Percentiles rank a stretch among this genome's conserved stretches.
These are phyloP conservation scores for Quillaja saponaria DNA, from an alignment of 306 rosid genomes.

Conservation along the genomic window DNA sequence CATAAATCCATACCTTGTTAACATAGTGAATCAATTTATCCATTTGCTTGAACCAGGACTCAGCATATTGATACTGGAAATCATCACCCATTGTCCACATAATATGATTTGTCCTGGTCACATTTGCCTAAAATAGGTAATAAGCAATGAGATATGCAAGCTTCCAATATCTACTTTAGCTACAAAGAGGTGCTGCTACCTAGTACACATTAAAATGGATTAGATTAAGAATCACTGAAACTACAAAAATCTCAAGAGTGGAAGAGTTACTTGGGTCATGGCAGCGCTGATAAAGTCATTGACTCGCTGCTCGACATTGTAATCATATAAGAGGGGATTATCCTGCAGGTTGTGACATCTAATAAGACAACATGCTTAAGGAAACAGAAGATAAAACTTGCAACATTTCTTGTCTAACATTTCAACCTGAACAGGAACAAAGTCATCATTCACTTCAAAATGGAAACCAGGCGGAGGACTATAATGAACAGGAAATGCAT, in stretches of 20 bases:
- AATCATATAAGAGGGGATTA: slow-evolving; percentile 63
- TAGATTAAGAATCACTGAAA: neutral
- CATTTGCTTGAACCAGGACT: slow-evolving; percentile 91
- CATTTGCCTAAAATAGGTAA: slow-evolving; percentile 59
- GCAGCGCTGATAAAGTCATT: slow-evolving; percentile 59
- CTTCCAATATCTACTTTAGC: neutral
- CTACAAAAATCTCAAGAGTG: slow-evolving; percentile 9
- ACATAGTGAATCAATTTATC: slow-evolving; percentile 87
- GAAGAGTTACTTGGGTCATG: slow-evolving; percentile 52
- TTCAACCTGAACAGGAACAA: slow-evolving; percentile 65
- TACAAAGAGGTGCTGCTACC: neutral
- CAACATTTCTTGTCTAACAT: neutral
- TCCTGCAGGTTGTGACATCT: slow-evolving; percentile 59
- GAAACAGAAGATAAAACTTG: slow-evolving; percentile 15
- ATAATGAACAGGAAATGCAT: slow-evolving; percentile 74
- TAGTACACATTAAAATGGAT: no score
- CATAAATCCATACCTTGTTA: slow-evolving; percentile 53
- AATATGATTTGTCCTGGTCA: slow-evolving; percentile 80
- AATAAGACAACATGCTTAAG: slow-evolving; percentile 13
- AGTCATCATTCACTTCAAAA: slow-evolving; percentile 57
- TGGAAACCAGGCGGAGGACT: slow-evolving; percentile 67
- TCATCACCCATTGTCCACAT: slow-evolving; percentile 99
- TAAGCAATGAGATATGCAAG: slow-evolving; percentile 19
- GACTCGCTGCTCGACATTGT: slow-evolving; percentile 66
- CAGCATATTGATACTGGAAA: slow-evolving; percentile 88